Evolutionary conservation across 2,329 filamentous ascomycete genomes (phyloP).

Genomic region (Xenosphaeropsis pyriputrescens): DNA sequence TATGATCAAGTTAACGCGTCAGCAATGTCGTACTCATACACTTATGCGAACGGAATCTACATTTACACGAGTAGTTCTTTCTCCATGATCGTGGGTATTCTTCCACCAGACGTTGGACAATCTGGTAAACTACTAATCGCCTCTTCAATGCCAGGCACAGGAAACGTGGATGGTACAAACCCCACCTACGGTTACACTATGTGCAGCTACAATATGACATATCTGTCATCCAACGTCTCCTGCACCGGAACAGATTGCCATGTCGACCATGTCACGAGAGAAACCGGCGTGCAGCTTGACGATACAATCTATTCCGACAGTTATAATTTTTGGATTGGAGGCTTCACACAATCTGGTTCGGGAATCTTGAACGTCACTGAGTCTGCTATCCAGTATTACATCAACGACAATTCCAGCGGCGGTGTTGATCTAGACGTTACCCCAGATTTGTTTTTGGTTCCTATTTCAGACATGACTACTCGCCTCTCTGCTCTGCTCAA

Average conservation of each 20-base stretch:
- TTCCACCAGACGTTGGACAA: no score
- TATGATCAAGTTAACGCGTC: no score
- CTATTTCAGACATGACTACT: not conserved
- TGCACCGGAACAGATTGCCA: constrained; percentile 1
- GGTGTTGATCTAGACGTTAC: not conserved
- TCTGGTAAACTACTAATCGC: not conserved
- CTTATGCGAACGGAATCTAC: no score
- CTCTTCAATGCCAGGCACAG: not conserved
- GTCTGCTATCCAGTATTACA: no score
- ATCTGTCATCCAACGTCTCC: constrained; percentile 1
- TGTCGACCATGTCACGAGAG: not conserved
- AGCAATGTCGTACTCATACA: no score
- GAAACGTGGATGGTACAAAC: not conserved
- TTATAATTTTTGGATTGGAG: no score
- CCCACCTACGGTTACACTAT: constrained; percentile 1
- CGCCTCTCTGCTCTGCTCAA: constrained; percentile 6
- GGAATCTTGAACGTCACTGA: no score
- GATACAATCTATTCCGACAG: no score
- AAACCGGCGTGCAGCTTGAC: no score
- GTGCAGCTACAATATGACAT: constrained; percentile 1
- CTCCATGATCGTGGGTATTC: no score
- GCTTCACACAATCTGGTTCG: no score
- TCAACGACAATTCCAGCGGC: not conserved
- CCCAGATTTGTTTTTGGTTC: not conserved
- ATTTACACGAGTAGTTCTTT: no score